Evolutionary conservation across 306 rosid species (phyloP), one percentile per base, ranked within the genome.

Genomic region (Trichosanthes truncata): DNA sequence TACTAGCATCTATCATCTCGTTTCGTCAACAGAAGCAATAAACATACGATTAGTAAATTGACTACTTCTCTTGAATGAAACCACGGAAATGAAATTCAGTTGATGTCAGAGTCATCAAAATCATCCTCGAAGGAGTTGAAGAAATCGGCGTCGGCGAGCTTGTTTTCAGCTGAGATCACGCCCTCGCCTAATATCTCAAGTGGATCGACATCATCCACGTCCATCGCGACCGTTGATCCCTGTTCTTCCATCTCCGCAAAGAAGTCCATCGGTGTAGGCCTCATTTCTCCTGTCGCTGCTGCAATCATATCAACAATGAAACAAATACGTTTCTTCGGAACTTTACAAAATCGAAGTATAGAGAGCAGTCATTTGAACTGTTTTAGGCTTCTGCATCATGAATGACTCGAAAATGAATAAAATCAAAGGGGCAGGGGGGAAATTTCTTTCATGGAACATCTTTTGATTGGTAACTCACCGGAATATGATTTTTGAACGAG

Each of bases 181-280:
- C 97, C 95, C 1, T 90, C 98, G 20, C 86, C 77, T 29, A 90
- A 85, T 25, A 87, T 85, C 80, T 94, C 97, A 29, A 88, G 86
- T 0, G 92, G 83, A 79, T 94, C 97, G 0, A 84, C 91, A 53
- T 94, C 98, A 81, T 93, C 98, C 0, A 93, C 98, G 49, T 94
- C 97, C 97, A 93, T 93, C 26, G 94, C 98, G 91, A 92, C 91
- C 4, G 96, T 33, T 12, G 98, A 85, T 3, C 86, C 93, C 62
- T 89, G 93, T 25, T 92, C 97, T 0, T 94, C 98, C 93, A 94
- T 84, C 80, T 92, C 98, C 38, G 88, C 89, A 76, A 90, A 89
- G 85, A 88, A 84, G 1, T 90, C 97, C 90, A 90, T 90, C 46
- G 88, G 81, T 86, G 85, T 90, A 43, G 92, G 69, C 81, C 90